These are phyloP conservation scores for Annulohypoxylon truncatum DNA, from an alignment of 2,329 filamentous ascomycete genomes.

Conservation along the genomic window DNA sequence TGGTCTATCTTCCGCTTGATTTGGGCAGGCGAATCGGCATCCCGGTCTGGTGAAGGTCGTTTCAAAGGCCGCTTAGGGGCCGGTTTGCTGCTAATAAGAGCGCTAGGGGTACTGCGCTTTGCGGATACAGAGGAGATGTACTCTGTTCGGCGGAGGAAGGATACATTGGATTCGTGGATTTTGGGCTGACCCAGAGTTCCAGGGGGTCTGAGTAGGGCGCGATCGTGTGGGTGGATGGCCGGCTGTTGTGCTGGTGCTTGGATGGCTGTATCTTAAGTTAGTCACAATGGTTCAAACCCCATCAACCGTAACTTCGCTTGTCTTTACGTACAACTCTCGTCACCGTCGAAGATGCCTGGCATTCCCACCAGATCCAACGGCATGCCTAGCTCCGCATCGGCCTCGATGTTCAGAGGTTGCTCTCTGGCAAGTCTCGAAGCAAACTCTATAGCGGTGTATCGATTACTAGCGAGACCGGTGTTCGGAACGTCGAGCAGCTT, in stretches of 20 bases:
- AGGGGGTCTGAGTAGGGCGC: constrained; percentile 83
- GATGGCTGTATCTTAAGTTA: constrained; percentile 71
- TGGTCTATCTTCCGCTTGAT: constrained; percentile 76
- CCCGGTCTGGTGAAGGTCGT: constrained; percentile 67
- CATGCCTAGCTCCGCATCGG: constrained; percentile 98
- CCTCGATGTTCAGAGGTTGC: constrained; percentile 95
- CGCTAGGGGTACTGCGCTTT: constrained; percentile 64
- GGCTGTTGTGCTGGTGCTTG: constrained; percentile 79
- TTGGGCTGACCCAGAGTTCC: constrained; percentile 87
- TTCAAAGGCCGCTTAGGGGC: constrained; percentile 57
- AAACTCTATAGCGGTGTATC: constrained; percentile 92
- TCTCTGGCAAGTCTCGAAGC: constrained; percentile 89
- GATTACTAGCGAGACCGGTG: constrained; percentile 84
- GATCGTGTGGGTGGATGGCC: constrained; percentile 83
- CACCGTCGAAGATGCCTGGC: constrained; percentile 92
- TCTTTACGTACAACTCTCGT: constrained; percentile 83
- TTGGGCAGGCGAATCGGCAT: constrained; percentile 71
- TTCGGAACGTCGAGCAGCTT: constrained; percentile 98
- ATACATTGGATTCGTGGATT: constrained; percentile 80
- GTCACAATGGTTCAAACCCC: constrained; percentile 10
- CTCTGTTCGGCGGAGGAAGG: constrained; percentile 94
- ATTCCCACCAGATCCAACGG: constrained; percentile 94
- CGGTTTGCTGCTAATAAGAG: constrained; percentile 62
- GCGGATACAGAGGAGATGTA: constrained; percentile 79
- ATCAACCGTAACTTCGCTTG: constrained; percentile 11